Evolutionary conservation across 164 flowering plant genomes (phyloP).

Genomic region (Chimonanthus salicifolius): DNA sequence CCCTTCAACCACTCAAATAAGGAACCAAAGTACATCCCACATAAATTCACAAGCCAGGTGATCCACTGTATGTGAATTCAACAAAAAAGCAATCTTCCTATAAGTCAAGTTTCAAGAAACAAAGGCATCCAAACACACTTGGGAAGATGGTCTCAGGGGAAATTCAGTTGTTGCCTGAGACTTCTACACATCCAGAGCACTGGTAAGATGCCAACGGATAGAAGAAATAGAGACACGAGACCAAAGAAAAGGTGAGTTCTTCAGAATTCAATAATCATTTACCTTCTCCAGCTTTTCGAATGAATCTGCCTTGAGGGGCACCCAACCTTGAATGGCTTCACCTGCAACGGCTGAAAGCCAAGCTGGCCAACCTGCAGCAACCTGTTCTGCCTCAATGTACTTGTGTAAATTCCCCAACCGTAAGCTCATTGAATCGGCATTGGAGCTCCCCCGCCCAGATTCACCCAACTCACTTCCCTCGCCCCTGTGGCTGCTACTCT

Average conservation of each 20-base stretch:
- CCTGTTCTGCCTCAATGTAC: slow-evolving; percentile 57
- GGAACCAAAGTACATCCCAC: background rate
- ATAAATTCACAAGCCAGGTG: too few relatives aligned
- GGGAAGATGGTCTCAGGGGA: background rate
- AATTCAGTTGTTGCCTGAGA: background rate
- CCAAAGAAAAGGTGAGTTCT: background rate
- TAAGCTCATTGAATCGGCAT: slow-evolving; percentile 29
- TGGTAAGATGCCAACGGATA: background rate
- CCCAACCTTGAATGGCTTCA: slow-evolving; percentile 82
- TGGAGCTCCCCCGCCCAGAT: slow-evolving; percentile 28
- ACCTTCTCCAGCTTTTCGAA: slow-evolving; percentile 89
- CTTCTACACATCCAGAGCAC: background rate
- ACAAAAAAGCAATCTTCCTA: background rate
- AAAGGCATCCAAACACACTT: background rate
- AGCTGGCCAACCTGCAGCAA: slow-evolving; percentile 86
- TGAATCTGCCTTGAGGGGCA: slow-evolving; percentile 66
- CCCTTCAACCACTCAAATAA: background rate
- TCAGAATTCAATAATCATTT: background rate
- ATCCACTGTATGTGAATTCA: background rate
- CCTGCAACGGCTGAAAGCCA: slow-evolving; percentile 76
- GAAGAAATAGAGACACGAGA: background rate
- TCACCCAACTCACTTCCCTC: slow-evolving; percentile 15
- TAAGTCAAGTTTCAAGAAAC: background rate
- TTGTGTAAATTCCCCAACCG: slow-evolving; percentile 46
- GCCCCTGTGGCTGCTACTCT: slow-evolving; percentile 3